Evolutionary conservation across 2,329 filamentous ascomycete genomes (phyloP), one percentile per base, ranked within the genome.

Genomic region (Saccharata proteae): DNA sequence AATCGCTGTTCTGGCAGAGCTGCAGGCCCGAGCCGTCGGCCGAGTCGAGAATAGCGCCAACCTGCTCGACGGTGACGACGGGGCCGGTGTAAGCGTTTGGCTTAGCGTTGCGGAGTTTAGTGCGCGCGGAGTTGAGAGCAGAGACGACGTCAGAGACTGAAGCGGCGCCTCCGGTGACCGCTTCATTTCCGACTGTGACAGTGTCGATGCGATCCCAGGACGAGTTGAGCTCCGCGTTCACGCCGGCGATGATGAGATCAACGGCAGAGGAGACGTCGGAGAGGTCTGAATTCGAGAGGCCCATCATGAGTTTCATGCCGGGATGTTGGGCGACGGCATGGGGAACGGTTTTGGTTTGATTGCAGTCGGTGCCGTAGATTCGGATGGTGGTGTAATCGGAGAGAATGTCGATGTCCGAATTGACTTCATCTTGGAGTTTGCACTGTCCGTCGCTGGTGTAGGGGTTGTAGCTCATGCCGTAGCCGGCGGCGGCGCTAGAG

Each of bases 1-100:
- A 82, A 48, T 92, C 83, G 1, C 79, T 81, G 26, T 62, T 65
- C 16, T 74, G 54, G 57, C 84, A 92, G 28, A 93, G 66, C 30
- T 69, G 59, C 15, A 28, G 8, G 2, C 26, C 26, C 9, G n/a
- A 18, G 16, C 8, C 33, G 12, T 29, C 33, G 0, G 77, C 77
- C 43, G 88, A 69, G 30, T 62, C 57, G 28, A 76, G 60, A n/a
- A 75, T 66, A 4, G 77, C 74, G 14, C 71, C 66, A 45, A 82
- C 80, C 1, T 81, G 88, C 50, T 93, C 85, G 27, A 88, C 80
- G 0, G 79, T 76, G 21, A 86, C 80, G 17, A 93, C 74, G 2
- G 73, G 72, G 3, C 84, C 84, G 2, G 57, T 53, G 56, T 78
- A 93, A 1, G 80, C 82, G n/a, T n/a, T n/a, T n/a, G n/a, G n/a